Percentiles rank a stretch among this genome's conserved stretches.
phyloP scores from a whole-genome alignment of 768 basidiomycete genomes.

The Crassisporium funariophilum region DNA sequence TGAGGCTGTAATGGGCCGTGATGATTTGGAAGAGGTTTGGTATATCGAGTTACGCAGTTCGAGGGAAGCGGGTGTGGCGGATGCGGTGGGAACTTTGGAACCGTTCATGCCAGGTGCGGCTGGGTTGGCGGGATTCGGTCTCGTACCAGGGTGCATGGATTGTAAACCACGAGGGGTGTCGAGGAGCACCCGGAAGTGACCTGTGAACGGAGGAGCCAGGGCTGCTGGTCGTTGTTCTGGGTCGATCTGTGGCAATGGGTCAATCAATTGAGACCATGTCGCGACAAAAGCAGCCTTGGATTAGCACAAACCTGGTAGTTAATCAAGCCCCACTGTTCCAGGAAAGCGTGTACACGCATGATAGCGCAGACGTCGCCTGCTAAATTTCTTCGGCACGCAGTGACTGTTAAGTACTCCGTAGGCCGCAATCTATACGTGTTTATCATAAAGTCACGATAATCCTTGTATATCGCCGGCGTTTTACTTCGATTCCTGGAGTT shows the following conservation, averaged over 20 bases:
- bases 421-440: conserved; percentile 96
- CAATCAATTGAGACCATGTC: no score
- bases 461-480: conserved; percentile 97
- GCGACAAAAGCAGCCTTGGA: no score
- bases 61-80: conserved; percentile 68
- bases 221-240: conserved; percentile 94
- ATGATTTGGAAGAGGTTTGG: conserved; percentile 84
- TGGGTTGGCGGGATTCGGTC: conserved; percentile 36
- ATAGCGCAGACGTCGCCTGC: conserved; percentile 98
- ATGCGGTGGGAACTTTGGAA: conserved; percentile 31
- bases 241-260: conserved; percentile 93
- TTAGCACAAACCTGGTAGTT: conserved; percentile 98
- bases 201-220: conserved; percentile 95
- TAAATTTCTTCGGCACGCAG: conserved; percentile 92
- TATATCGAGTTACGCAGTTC: conserved; percentile 89
- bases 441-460: conserved; percentile 99
- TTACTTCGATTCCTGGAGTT: conserved; percentile 93
- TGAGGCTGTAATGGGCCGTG: conserved; percentile 61
- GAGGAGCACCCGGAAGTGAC: conserved; percentile 96
- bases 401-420: conserved; percentile 94
- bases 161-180: conserved; percentile 96
- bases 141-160: conserved; percentile 85
- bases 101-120: conserved; percentile 50
- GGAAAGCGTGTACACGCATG: conserved; percentile 98
- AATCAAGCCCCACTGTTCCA: conserved; percentile 98